Percentiles rank a stretch among this genome's conserved stretches.
Conservation (phyloP, 1,284 basidiomycete species). For the Hymenochaete sp. region DNA sequence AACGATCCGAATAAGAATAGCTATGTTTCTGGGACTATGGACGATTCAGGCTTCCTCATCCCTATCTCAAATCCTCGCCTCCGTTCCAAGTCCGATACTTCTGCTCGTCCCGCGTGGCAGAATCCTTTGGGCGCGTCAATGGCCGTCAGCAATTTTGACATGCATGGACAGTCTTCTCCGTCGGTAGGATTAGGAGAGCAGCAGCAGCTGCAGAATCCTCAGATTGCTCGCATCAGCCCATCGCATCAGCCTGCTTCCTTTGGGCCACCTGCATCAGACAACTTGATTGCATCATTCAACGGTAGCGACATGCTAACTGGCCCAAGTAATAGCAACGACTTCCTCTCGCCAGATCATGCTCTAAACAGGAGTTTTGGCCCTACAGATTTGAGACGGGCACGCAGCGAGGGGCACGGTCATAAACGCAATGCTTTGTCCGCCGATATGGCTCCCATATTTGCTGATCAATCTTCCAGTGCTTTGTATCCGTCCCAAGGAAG, state of each 20-base stretch:
- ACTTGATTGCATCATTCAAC: neutral
- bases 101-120: constrained; percentile 51
- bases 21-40: constrained; percentile 4
- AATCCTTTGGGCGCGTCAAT: constrained; percentile 25
- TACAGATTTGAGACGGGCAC: constrained; percentile 35
- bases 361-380: constrained; percentile 15
- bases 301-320: neutral
- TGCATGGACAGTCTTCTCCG: constrained; percentile 21
- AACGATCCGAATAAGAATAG: too few relatives aligned
- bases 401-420: constrained; percentile 45
- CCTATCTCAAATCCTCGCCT: constrained; percentile 32
- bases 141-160: constrained; percentile 19
- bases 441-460: constrained; percentile 18
- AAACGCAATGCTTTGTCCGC: constrained; percentile 19
- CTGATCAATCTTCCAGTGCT: constrained; percentile 38
- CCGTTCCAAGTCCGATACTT: constrained; percentile 56
- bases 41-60: constrained; percentile 22
- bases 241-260: constrained; percentile 10
- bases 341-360: constrained; percentile 37
- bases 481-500: constrained; percentile 24
- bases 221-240: constrained; percentile 6
- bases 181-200: too few relatives aligned
- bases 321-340: constrained; percentile 27
- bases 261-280: constrained; percentile 3
- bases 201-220: constrained; percentile 3